Conservation (phyloP, 164 flowering plant species). For the Akebia trifoliata region DNA sequence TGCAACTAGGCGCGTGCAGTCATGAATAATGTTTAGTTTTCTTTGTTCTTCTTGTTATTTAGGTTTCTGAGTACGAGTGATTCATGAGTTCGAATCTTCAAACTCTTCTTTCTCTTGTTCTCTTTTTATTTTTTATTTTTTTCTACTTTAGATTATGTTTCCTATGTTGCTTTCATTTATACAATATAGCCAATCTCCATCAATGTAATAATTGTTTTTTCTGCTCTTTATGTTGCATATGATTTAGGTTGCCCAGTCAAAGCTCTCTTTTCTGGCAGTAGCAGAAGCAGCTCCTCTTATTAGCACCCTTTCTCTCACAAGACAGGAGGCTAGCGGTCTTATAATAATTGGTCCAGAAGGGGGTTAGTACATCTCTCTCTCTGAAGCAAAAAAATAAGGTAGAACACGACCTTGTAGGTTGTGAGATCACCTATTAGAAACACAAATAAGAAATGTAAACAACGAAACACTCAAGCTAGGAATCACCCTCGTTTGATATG, state of each 20-base stretch:
- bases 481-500: too few species aligned
- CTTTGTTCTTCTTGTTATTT: neutral
- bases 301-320: conserved; percentile 36
- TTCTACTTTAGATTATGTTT: neutral
- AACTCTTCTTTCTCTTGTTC: neutral
- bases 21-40: too few species aligned
- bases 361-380: conserved; percentile 40
- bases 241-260: conserved; percentile 59
- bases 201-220: neutral
- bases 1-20: too few species aligned
- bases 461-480: too few species aligned
- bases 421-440: too few species aligned
- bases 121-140: neutral
- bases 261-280: conserved; percentile 65
- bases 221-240: conserved; percentile 4
- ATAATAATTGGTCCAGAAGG: conserved; percentile 95
- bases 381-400: too few species aligned
- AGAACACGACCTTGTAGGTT: too few species aligned
- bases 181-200: neutral
- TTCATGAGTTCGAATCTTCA: too few species aligned
- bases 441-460: too few species aligned
- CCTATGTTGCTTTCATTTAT: neutral
- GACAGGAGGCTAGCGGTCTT: conserved; percentile 42
- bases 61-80: neutral
- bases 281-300: conserved; percentile 77